Percentiles rank a stretch among this genome's conserved stretches.
Conservation (phyloP, 2,329 filamentous ascomycete species). For the Botrytis cinerea region DNA sequence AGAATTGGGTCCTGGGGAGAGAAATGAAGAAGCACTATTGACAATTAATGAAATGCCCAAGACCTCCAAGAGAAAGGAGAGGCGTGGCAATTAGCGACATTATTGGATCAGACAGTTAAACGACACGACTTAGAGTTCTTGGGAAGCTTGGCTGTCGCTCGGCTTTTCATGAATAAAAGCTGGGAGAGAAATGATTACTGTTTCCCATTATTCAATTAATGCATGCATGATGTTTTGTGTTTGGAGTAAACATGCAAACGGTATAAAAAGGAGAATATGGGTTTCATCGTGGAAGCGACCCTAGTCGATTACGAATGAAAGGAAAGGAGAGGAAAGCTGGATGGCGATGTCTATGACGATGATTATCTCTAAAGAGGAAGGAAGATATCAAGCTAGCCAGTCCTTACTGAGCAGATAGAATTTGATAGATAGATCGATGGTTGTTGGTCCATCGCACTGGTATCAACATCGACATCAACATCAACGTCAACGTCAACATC, state of each 20-base stretch:
- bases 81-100: background rate
- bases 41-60: background rate
- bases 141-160: background rate
- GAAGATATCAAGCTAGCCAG: background rate
- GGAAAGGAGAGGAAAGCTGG: background rate
- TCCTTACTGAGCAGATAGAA: background rate
- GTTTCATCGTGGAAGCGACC: background rate
- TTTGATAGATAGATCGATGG: background rate
- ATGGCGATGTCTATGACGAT: background rate
- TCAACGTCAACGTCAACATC: background rate
- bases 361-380: background rate
- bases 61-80: background rate
- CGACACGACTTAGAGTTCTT: background rate
- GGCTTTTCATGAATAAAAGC: background rate
- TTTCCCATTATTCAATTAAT: background rate
- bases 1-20: background rate
- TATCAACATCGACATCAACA: background rate
- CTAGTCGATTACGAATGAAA: background rate
- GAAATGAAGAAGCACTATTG: background rate
- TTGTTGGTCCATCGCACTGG: background rate
- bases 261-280: background rate
- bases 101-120: background rate
- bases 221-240: constrained; percentile 16
- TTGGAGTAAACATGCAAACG: background rate
- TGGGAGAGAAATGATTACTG: background rate